Conservation (phyloP, 495 filamentous ascomycete species). For the Xylaria bambusicola region DNA sequence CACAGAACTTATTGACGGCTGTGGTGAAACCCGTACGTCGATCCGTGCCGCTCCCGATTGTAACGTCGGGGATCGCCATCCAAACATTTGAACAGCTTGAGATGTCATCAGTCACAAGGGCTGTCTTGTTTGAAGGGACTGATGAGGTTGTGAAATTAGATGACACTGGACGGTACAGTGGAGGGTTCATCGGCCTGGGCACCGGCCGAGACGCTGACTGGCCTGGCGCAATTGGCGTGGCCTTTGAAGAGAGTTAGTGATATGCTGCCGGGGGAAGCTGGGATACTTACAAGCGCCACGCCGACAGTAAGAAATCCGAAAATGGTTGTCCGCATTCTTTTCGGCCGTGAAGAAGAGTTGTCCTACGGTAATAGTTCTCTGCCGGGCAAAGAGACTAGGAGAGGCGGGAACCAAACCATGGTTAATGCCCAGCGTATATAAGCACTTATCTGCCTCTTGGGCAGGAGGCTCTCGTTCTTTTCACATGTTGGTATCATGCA, state of each 20-base stretch:
- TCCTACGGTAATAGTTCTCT: background rate
- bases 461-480: background rate
- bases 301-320: background rate
- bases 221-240: background rate
- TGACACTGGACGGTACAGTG: constrained; percentile 1
- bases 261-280: background rate
- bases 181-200: background rate
- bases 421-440: background rate
- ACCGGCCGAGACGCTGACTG: background rate
- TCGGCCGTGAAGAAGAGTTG: background rate
- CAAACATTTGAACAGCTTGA: constrained; percentile 32
- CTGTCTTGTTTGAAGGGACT: background rate
- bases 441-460: background rate
- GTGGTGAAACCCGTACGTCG: constrained; percentile 27
- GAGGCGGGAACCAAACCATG: background rate
- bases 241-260: constrained; percentile 10
- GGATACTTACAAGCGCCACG: constrained; percentile 14
- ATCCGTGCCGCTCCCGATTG: constrained; percentile 31
- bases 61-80: constrained; percentile 32
- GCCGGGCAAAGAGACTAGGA: background rate
- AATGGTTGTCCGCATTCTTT: constrained; percentile 6
- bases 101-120: constrained; percentile 26
- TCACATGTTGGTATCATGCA: constrained; percentile 11
- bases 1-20: constrained; percentile 30
- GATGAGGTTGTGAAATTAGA: background rate